These are phyloP conservation scores for Fomitopsis pulvina DNA, from an alignment of 768 basidiomycete genomes.

Conservation along the genomic window DNA sequence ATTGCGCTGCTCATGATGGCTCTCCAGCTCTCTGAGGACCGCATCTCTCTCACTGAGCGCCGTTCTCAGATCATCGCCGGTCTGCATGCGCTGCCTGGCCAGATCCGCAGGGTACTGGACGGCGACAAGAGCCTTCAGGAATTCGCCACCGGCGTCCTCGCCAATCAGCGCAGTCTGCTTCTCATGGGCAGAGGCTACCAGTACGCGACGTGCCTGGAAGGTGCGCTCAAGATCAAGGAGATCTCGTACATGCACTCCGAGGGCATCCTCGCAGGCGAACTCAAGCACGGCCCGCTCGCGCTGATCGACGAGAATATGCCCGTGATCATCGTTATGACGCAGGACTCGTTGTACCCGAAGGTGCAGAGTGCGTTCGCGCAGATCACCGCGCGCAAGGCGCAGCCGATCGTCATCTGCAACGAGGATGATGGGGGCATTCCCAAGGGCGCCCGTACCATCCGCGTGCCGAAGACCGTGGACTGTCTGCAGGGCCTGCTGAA, in stretches of 20 bases:
- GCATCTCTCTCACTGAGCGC: slow-evolving; percentile 86
- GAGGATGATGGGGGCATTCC: slow-evolving; percentile 82
- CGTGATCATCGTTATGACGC: slow-evolving; percentile 99
- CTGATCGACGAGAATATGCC: slow-evolving; percentile 98
- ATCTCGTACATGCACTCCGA: slow-evolving; percentile 89
- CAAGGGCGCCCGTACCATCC: slow-evolving; percentile 75
- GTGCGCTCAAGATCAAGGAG: slow-evolving; percentile 99
- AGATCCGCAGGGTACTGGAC: slow-evolving; percentile 84
- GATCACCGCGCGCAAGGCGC: slow-evolving; percentile 95
- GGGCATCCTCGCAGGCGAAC: slow-evolving; percentile 94
- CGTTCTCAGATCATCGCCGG: slow-evolving; percentile 91
- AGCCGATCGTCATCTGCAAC: slow-evolving; percentile 92
- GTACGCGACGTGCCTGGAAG: slow-evolving; percentile 97
- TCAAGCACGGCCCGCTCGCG: slow-evolving; percentile 98
- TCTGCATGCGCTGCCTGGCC: slow-evolving; percentile 81
- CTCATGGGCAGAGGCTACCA: slow-evolving; percentile 99
- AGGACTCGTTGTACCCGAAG: slow-evolving; percentile 97
- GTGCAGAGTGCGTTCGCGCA: slow-evolving; percentile 95
- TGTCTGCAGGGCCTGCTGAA: slow-evolving; percentile 93
- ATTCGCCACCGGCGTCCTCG: slow-evolving; percentile 71
- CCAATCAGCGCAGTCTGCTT: slow-evolving; percentile 79
- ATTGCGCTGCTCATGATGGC: slow-evolving; percentile 98
- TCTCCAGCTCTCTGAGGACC: slow-evolving; percentile 96
- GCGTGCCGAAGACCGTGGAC: slow-evolving; percentile 92
- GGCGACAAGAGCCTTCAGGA: slow-evolving; percentile 72